Percentiles rank a stretch among this genome's conserved stretches.
Evolutionary conservation across 2,329 filamentous ascomycete genomes (phyloP).

Genomic region (Diaporthe citri): DNA sequence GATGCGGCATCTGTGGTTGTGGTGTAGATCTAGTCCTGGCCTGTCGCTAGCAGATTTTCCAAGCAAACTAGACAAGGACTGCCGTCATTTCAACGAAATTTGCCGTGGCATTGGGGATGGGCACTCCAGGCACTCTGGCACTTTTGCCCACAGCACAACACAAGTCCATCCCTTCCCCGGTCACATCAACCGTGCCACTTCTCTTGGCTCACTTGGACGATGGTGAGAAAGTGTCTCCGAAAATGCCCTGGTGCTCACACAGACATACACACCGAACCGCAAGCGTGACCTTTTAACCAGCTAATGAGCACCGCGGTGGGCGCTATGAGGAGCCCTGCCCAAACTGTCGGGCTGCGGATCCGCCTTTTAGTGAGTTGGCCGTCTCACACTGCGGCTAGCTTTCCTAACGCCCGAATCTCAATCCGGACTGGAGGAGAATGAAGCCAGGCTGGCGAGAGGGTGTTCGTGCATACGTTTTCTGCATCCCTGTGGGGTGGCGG

Average conservation of each 20-base stretch:
- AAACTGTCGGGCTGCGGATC: slow-evolving; percentile 31
- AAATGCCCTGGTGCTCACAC: background rate
- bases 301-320: background rate
- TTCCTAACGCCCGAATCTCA: background rate
- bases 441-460: background rate
- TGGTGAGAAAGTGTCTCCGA: background rate
- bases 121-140: background rate
- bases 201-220: slow-evolving; percentile 7
- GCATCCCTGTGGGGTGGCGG: background rate
- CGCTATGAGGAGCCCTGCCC: slow-evolving; percentile 25
- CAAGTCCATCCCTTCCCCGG: background rate
- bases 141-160: slow-evolving; percentile 7
- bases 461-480: background rate
- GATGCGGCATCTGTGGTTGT: slow-evolving; percentile 18
- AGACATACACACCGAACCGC: slow-evolving; percentile 2
- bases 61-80: slow-evolving; percentile 21
- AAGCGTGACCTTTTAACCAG: slow-evolving; percentile 21
- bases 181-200: slow-evolving; percentile 11
- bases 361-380: slow-evolving; percentile 1
- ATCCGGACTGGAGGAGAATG: background rate
- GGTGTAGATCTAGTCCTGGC: slow-evolving; percentile 11
- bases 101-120: slow-evolving; percentile 5
- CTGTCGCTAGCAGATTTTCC: slow-evolving; percentile 25
- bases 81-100: slow-evolving; percentile 29
- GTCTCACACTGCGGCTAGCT: slow-evolving; percentile 6